Evolutionary conservation across 805 yeast genomes (phyloP).

Genomic region (Schizosaccharomyces lindneri): DNA sequence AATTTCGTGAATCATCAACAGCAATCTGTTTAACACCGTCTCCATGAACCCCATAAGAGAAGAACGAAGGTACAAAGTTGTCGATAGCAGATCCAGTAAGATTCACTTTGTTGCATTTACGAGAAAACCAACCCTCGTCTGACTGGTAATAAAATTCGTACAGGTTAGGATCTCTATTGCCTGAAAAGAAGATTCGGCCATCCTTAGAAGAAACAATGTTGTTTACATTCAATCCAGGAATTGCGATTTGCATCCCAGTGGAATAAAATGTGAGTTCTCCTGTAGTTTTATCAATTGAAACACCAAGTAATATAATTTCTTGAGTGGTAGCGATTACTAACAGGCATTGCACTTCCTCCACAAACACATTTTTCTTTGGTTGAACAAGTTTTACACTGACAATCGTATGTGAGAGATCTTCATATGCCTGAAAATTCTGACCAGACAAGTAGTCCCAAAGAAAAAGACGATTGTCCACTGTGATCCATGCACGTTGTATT

Average conservation of each 20-base stretch:
- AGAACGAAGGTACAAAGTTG: background rate
- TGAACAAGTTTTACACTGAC: constrained; percentile 49
- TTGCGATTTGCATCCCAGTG: constrained; percentile 57
- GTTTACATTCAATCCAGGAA: constrained; percentile 46
- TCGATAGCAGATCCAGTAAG: constrained; percentile 34
- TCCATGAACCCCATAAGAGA: background rate
- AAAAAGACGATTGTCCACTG: constrained; percentile 53
- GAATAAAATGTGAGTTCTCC: constrained; percentile 44
- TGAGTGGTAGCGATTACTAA: constrained; percentile 58
- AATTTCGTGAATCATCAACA: constrained; percentile 52
- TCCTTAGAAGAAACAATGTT: constrained; percentile 34
- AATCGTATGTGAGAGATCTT: constrained; percentile 57
- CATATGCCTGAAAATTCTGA: constrained; percentile 53
- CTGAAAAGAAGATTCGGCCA: constrained; percentile 63
- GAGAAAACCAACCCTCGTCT: constrained; percentile 65
- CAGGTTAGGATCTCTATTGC: constrained; percentile 49
- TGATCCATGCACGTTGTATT: constrained; percentile 63
- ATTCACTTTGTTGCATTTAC: constrained; percentile 62
- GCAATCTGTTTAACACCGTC: constrained; percentile 41
- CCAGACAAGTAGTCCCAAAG: constrained; percentile 57
- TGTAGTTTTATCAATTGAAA: constrained; percentile 24
- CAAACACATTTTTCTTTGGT: constrained; percentile 63
- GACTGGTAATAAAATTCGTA: constrained; percentile 76
- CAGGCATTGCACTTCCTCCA: constrained; percentile 46
- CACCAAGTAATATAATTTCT: constrained; percentile 53